phyloP scores from a whole-genome alignment of 371 early-diverging fungal species.

The Mortierella sp. region DNA sequence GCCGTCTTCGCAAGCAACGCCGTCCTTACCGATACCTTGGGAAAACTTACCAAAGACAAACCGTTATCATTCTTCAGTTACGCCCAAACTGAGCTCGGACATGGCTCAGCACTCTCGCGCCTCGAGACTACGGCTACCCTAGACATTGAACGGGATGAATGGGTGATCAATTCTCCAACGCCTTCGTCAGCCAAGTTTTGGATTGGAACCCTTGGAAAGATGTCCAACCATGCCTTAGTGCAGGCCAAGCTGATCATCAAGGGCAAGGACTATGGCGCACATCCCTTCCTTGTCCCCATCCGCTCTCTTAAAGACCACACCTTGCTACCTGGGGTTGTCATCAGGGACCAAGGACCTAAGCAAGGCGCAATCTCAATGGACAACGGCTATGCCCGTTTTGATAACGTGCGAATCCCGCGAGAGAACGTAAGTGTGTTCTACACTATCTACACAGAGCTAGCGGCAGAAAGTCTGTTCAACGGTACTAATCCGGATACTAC shows the following conservation, averaged over 20 bases:
- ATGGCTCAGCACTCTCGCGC: constrained; percentile 78
- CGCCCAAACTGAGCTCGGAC: constrained; percentile 74
- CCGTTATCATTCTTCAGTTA: constrained; percentile 43
- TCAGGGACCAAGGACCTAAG: constrained; percentile 94
- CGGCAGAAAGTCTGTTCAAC: too few species aligned
- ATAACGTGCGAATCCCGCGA: constrained; percentile 83
- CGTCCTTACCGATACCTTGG: too few species aligned
- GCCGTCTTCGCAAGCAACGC: too few species aligned
- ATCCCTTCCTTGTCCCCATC: constrained; percentile 90
- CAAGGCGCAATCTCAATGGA: constrained; percentile 86
- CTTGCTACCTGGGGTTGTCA: constrained; percentile 83
- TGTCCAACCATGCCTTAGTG: constrained; percentile 85
- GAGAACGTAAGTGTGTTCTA: constrained; percentile 56
- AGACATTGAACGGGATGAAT: constrained; percentile 75
- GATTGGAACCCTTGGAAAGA: constrained; percentile 84
- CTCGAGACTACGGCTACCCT: constrained; percentile 88
- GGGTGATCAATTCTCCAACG: constrained; percentile 79
- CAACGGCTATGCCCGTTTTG: constrained; percentile 83
- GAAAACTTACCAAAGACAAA: not conserved
- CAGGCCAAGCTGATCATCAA: constrained; percentile 87
- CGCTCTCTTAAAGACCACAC: constrained; percentile 82
- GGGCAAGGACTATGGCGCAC: constrained; percentile 84
- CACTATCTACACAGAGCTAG: too few species aligned
- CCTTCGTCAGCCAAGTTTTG: constrained; percentile 84
- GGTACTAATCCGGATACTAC: too few species aligned